Evolutionary conservation across 768 basidiomycete genomes (phyloP), one percentile per base, ranked within the genome.

Genomic region (Boletus tomentosulus): DNA sequence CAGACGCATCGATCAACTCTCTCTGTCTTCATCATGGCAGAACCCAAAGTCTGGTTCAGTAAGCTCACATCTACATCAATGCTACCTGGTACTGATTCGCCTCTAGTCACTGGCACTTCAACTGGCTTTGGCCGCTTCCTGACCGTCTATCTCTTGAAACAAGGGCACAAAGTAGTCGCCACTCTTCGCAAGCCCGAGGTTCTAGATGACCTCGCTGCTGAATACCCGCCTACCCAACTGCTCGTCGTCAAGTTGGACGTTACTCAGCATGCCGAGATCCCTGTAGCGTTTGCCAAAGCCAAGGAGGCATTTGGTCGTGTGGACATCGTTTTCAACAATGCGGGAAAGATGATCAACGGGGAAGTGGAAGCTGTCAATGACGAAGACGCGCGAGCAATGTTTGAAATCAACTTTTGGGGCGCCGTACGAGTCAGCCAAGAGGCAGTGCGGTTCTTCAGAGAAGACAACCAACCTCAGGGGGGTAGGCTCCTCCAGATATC

Each of bases 251-350:
- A 63, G 48, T 48, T 71, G 45, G 72, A 75, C 60, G 72, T 76
- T 28, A 64, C 62, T 19, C 53, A 60, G 5, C 54, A 47, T 1
- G 39, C 34, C 1, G 66, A 73, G 3, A 64, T 74, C 12, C 13
- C 31, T 1, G 53, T 46, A 5, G 71, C 68, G 1, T 74, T 76
- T 50, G 33, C 52, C 3, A 57, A 56, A 47, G 66, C 70, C 1
- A 56, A 61, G 25, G 63, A 60, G n/a, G 57, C 48, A 12, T 75
- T 76, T 42, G 71, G 73, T 4, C 60, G 66, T 15, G 35, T 74
- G 8, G 74, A 76, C 35, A 65, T 73, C 27, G 74, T 76, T 12
- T 66, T 73, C 57, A 73, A 70, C 47, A 76, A 74, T 30, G 73
- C 74, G 0, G 74, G 71, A 24, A 55, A 19, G 56, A 65, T 48